A percentile compares a stretch with the other conserved stretches of the same genome.
These are phyloP conservation scores for Dictyophora rubrovolvata DNA, from an alignment of 768 basidiomycete species.

Conservation along the genomic window DNA sequence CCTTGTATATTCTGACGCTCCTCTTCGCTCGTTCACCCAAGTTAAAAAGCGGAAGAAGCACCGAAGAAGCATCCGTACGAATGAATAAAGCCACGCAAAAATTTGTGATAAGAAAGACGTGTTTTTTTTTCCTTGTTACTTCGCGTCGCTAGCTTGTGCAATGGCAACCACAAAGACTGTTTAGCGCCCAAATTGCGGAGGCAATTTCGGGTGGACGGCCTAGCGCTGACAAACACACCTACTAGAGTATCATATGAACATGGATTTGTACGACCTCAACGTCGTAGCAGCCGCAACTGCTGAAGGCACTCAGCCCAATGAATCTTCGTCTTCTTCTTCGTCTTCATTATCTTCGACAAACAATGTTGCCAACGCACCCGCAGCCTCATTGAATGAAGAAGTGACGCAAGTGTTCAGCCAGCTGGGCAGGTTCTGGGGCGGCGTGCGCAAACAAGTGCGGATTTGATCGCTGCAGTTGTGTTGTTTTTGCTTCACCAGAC, in stretches of 20 bases:
- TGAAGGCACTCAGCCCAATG: neutral
- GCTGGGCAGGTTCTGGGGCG: conserved; percentile 81
- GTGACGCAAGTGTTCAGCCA: conserved; percentile 85
- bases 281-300: neutral
- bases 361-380: neutral
- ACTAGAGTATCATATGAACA: neutral
- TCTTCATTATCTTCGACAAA: neutral
- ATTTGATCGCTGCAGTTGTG: neutral
- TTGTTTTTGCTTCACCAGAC: neutral
- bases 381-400: conserved; percentile 58
- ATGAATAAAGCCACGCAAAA: no score
- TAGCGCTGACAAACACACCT: no score
- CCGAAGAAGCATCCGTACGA: no score
- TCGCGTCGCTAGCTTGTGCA: neutral
- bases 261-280: conserved; percentile 6
- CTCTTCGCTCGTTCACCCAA: no score
- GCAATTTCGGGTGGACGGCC: neutral
- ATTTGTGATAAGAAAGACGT: no score
- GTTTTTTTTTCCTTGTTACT: no score
- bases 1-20: no score
- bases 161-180: neutral
- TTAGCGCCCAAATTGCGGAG: neutral
- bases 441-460: conserved; percentile 77
- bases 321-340: neutral
- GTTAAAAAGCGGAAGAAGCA: no score